These are phyloP conservation scores for Polygonum maritimum DNA, from an alignment of 148 eudicot species.

Conservation along the genomic window DNA sequence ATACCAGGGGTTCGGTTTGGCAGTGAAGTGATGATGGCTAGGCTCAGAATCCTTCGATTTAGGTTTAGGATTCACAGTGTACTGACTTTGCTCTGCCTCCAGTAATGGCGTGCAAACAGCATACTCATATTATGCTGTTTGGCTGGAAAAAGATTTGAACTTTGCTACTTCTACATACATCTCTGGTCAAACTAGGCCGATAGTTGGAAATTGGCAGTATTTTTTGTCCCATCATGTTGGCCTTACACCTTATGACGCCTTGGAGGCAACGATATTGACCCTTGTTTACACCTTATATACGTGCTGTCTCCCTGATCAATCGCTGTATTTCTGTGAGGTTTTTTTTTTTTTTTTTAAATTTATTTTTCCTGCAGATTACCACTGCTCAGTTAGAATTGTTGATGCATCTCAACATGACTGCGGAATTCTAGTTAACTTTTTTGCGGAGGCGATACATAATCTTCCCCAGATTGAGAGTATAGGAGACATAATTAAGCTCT, in stretches of 20 bases:
- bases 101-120: too few relatives aligned
- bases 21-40: too few relatives aligned
- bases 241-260: too few relatives aligned
- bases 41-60: too few relatives aligned
- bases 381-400: slow-evolving; percentile 45
- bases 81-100: neutral
- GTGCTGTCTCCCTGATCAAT: neutral
- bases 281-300: neutral
- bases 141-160: too few relatives aligned
- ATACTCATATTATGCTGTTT: too few relatives aligned
- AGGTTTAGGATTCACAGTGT: neutral
- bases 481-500: slow-evolving; percentile 63
- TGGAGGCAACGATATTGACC: too few relatives aligned
- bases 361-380: slow-evolving; percentile 45
- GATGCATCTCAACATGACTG: slow-evolving; percentile 51
- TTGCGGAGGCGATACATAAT: slow-evolving; percentile 47
- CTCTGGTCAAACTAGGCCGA: too few relatives aligned
- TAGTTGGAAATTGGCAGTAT: too few relatives aligned
- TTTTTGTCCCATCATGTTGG: too few relatives aligned
- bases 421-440: slow-evolving; percentile 54
- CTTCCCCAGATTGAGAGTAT: slow-evolving; percentile 55
- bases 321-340: neutral
- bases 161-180: too few relatives aligned
- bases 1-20: neutral
- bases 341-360: neutral